phyloP scores from a whole-genome alignment of 768 basidiomycete species.

The Kwoniella dejecticola region DNA sequence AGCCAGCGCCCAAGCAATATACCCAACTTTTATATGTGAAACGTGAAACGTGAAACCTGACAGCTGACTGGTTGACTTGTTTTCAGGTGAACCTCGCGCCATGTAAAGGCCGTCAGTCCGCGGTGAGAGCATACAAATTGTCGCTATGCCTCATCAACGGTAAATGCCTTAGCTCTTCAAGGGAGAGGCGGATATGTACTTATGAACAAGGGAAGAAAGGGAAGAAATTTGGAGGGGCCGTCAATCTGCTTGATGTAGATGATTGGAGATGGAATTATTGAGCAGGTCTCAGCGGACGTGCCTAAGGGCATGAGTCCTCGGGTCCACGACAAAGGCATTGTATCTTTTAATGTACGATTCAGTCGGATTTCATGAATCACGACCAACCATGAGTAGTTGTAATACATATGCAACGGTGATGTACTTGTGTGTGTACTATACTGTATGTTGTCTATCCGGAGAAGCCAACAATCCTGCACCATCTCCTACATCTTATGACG shows the following conservation, averaged over 20 bases:
- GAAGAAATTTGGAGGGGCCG: constrained; percentile 32
- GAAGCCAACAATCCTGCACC: too few relatives aligned
- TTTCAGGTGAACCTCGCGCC: constrained; percentile 25
- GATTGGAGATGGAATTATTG: constrained; percentile 38
- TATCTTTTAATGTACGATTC: too few relatives aligned
- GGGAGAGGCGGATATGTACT: constrained; percentile 36
- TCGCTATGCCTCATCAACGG: constrained; percentile 37
- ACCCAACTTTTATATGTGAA: neutral
- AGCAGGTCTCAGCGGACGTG: too few relatives aligned
- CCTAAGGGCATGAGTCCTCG: too few relatives aligned
- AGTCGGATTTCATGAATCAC: too few relatives aligned
- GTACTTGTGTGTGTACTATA: too few relatives aligned
- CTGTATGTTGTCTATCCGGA: too few relatives aligned
- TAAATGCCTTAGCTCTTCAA: constrained; percentile 27
- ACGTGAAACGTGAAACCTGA: neutral
- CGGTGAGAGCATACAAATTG: constrained; percentile 38
- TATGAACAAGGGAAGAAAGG: constrained; percentile 36
- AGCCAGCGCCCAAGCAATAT: neutral
- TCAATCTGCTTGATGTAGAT: constrained; percentile 37
- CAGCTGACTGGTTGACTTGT: neutral
- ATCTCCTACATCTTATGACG: neutral
- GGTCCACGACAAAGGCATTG: too few relatives aligned
- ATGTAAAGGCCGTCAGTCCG: constrained; percentile 28
- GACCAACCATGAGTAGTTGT: constrained; percentile 11
- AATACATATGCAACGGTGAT: constrained; percentile 5